Conservation (phyloP, 192 early-diverging fungal genomes). For the Podila horticola region DNA sequence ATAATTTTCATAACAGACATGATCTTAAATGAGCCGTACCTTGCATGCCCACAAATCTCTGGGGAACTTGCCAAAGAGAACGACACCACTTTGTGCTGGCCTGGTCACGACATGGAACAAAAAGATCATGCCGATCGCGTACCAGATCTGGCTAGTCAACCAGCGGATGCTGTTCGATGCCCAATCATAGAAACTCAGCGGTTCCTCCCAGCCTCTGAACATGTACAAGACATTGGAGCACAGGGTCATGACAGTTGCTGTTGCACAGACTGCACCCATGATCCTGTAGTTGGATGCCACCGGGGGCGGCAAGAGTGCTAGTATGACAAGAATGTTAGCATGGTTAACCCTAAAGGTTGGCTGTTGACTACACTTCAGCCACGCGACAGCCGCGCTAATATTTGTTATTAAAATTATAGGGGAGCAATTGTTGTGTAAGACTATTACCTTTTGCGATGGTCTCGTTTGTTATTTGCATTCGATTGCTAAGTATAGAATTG, state of each 20-base stretch:
- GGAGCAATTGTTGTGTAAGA: not conserved
- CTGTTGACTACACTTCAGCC: not conserved
- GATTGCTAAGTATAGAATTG: constrained; percentile 23
- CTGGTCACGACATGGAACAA: constrained; percentile 48
- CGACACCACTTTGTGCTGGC: constrained; percentile 48
- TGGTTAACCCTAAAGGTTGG: not conserved
- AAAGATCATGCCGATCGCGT: constrained; percentile 51
- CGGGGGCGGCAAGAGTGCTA: constrained; percentile 42
- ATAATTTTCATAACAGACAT: not conserved
- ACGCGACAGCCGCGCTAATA: not conserved
- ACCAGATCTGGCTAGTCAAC: constrained; percentile 53
- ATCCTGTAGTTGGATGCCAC: constrained; percentile 28
- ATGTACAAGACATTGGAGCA: constrained; percentile 47
- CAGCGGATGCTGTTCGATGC: constrained; percentile 38
- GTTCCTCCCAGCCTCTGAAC: constrained; percentile 51
- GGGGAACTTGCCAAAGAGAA: constrained; percentile 43
- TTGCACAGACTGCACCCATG: constrained; percentile 37
- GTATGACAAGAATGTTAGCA: not conserved
- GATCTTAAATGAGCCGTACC: constrained; percentile 10
- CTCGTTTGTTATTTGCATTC: constrained; percentile 45
- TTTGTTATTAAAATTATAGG: not conserved
- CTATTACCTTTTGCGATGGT: constrained; percentile 46
- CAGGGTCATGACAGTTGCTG: constrained; percentile 27
- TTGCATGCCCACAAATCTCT: constrained; percentile 42
- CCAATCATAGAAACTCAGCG: constrained; percentile 43